Evolutionary conservation across 1,139 yeast genomes (phyloP), one percentile per base, ranked within the genome.

Genomic region (Kazachstania sp.): DNA sequence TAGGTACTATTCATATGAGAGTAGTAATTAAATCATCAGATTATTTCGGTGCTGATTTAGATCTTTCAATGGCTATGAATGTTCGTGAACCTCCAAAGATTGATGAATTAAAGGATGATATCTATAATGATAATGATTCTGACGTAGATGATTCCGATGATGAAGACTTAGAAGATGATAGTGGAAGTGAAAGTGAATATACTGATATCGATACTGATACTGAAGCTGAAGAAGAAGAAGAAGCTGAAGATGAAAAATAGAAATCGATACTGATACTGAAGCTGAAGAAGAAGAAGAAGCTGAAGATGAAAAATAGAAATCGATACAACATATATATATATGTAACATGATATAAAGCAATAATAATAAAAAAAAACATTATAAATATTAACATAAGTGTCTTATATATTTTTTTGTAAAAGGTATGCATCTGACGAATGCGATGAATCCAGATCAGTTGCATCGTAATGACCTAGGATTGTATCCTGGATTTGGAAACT

Each of bases 11-110:
- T 59, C 79, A 77, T 55, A 86, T 83, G 72, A 72, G 90, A 66
- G 69, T 84, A 35, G 64, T 81, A 18, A 65, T 84, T 58, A 81
- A 78, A 61, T 79, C 81, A 49, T 73, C 83, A 49, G 78, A 81
- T 43, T 84, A 83, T 63, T 84, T 79, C 61, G 87, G 90, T 3
- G 68, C 76, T 28, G 95, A 84, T 62, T 65, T 83, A 19, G 92
- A 83, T 59, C 72, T 82, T 52, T 84, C 87, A 12, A 61, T 84
- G 48, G 71, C 69, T 32, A 74, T 84, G 79, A 71, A 73, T 18
- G 88, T 83, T 29, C 70, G 74, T 52, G 71, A 73, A 16, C 75
- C 78, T 35, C 78, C 83, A 36, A 58, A 44, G n/a, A 54, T 56
- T 20, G 49, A 51, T 11, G 51, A 48, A 39, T 46, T 49, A 19